phyloP scores from a whole-genome alignment of 345 rosid species.

The Jatropha curcas region DNA sequence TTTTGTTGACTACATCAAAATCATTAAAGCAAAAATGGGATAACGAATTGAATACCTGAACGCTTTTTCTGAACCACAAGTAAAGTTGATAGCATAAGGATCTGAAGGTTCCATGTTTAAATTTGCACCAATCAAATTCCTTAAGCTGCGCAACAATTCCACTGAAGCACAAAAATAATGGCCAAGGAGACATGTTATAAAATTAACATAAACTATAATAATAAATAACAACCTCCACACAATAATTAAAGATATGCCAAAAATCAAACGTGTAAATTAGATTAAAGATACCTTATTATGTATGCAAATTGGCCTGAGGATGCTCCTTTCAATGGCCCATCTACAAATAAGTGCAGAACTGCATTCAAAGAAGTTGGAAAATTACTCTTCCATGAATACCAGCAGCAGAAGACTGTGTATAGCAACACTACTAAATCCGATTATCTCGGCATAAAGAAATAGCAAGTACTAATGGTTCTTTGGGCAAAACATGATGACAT shows the following conservation, averaged over 20 bases:
- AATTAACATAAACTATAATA: background rate
- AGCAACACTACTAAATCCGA: background rate
- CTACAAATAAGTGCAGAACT: conserved; percentile 91
- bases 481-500: background rate
- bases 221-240: background rate
- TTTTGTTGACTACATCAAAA: background rate
- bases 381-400: conserved; percentile 61
- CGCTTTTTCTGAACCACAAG: conserved; percentile 91
- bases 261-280: background rate
- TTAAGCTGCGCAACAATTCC: conserved; percentile 95
- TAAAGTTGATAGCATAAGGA: conserved; percentile 95
- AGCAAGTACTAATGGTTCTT: background rate
- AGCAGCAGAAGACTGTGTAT: conserved; percentile 6
- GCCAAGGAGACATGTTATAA: background rate
- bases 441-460: background rate
- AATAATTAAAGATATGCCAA: background rate
- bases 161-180: conserved; percentile 40
- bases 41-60: conserved; percentile 64
- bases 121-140: conserved; percentile 94
- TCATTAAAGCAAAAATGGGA: background rate
- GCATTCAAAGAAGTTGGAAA: conserved; percentile 75
- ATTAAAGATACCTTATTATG: conserved; percentile 54
- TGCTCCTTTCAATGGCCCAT: conserved; percentile 66
- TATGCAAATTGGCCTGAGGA: conserved; percentile 62
- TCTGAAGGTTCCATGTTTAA: conserved; percentile 97